These are phyloP conservation scores for Beauveria scarabaeidicola DNA, from an alignment of 2,329 filamentous ascomycete species.

Conservation along the genomic window DNA sequence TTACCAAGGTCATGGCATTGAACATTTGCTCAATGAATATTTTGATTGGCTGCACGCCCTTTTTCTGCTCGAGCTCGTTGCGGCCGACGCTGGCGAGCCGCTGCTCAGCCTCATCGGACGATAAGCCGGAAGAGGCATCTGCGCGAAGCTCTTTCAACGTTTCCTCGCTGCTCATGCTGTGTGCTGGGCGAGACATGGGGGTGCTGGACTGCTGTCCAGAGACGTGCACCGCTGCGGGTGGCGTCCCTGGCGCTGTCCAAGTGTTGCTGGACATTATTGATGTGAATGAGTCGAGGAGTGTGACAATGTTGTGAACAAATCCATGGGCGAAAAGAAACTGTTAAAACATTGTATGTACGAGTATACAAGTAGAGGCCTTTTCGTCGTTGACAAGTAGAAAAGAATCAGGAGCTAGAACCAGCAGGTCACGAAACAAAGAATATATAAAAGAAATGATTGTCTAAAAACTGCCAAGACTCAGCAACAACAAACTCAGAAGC, in stretches of 20 bases:
- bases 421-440: background rate
- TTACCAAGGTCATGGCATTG: conserved; percentile 50
- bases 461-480: background rate
- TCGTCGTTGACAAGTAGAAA: background rate
- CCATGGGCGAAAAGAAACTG: background rate
- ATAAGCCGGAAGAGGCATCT: conserved; percentile 46
- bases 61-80: conserved; percentile 44
- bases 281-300: background rate
- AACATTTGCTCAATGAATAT: conserved; percentile 49
- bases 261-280: conserved; percentile 4
- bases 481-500: background rate
- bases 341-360: no score
- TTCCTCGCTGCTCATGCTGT: conserved; percentile 21
- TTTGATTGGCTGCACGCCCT: conserved; percentile 45
- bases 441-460: background rate
- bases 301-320: background rate
- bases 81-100: conserved; percentile 46
- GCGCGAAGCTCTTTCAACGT: conserved; percentile 38
- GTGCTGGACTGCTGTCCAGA: conserved; percentile 28
- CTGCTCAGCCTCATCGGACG: conserved; percentile 38
- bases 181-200: conserved; percentile 46
- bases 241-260: background rate
- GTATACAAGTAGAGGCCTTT: no score
- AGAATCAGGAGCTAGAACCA: background rate
- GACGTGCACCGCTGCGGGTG: conserved; percentile 16